A percentile compares a stretch with the other conserved stretches of the same genome.
Evolutionary conservation across 306 rosid genomes (phyloP).

Genomic region (Trichosanthes cucumerina): DNA sequence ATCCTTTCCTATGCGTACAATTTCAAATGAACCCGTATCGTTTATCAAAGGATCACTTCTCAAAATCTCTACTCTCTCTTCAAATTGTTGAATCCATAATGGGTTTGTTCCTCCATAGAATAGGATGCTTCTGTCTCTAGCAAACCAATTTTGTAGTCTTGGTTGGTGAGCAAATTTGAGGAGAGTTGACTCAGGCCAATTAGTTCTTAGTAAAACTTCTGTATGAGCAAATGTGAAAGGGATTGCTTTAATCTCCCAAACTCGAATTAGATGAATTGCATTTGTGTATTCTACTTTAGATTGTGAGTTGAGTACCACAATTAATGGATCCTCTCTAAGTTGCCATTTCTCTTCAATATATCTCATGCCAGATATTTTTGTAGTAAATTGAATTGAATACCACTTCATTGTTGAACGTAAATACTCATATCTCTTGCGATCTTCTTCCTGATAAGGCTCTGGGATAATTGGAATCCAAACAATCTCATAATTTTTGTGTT

Average conservation of each 20-base stretch:
- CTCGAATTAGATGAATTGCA: constrained; percentile 34
- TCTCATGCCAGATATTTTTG: constrained; percentile 23
- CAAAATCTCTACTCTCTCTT: constrained; percentile 13
- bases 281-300: constrained; percentile 30
- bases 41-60: neutral
- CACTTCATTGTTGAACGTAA: constrained; percentile 42
- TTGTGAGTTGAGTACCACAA: constrained; percentile 20
- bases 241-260: constrained; percentile 22
- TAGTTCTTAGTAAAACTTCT: neutral
- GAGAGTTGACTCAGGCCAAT: constrained; percentile 2
- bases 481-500: constrained; percentile 1
- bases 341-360: constrained; percentile 25
- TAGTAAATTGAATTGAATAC: constrained; percentile 25
- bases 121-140: constrained; percentile 30
- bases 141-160: constrained; percentile 15
- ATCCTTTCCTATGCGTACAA: constrained; percentile 17
- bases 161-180: neutral
- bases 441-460: constrained; percentile 32
- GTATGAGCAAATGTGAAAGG: neutral
- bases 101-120: constrained; percentile 46
- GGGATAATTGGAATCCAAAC: constrained; percentile 17
- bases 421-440: constrained; percentile 34
- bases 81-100: constrained; percentile 48
- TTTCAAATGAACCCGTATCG: neutral
- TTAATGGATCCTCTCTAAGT: neutral